Evolutionary conservation across 371 early-diverging fungal genomes (phyloP).

Genomic region (Apophysomyces elegans): DNA sequence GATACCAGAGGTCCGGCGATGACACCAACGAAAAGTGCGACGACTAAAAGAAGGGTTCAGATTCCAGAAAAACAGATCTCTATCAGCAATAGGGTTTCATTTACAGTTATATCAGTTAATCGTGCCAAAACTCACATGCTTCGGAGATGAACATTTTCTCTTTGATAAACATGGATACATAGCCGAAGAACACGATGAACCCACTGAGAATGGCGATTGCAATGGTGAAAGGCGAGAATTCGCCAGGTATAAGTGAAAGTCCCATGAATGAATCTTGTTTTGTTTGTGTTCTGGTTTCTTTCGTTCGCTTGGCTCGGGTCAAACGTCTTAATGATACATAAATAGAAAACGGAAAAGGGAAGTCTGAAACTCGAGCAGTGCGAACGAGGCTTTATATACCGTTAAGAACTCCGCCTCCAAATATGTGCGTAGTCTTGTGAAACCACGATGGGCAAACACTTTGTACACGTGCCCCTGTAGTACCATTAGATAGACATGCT

Average conservation of each 20-base stretch:
- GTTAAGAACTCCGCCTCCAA: neutral
- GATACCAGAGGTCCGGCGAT: slow-evolving; percentile 77
- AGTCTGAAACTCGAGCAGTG: neutral
- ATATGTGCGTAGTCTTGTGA: neutral
- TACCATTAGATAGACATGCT: neutral
- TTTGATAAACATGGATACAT: slow-evolving; percentile 91
- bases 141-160: slow-evolving; percentile 92
- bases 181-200: slow-evolving; percentile 86
- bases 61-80: neutral
- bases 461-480: neutral
- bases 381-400: neutral
- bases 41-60: slow-evolving; percentile 46
- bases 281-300: neutral
- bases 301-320: neutral
- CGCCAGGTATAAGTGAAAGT: slow-evolving; percentile 43
- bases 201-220: slow-evolving; percentile 72
- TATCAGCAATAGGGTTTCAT: slow-evolving; percentile 2
- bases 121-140: slow-evolving; percentile 62
- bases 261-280: slow-evolving; percentile 15
- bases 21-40: slow-evolving; percentile 90
- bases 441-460: neutral
- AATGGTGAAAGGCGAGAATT: slow-evolving; percentile 54
- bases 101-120: neutral
- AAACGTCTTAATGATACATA: neutral
- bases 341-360: neutral